A percentile compares a stretch with the other conserved stretches of the same genome.
These are phyloP conservation scores for Coemansia sp. DNA, from an alignment of 371 early-diverging fungal species.

Conservation along the genomic window DNA sequence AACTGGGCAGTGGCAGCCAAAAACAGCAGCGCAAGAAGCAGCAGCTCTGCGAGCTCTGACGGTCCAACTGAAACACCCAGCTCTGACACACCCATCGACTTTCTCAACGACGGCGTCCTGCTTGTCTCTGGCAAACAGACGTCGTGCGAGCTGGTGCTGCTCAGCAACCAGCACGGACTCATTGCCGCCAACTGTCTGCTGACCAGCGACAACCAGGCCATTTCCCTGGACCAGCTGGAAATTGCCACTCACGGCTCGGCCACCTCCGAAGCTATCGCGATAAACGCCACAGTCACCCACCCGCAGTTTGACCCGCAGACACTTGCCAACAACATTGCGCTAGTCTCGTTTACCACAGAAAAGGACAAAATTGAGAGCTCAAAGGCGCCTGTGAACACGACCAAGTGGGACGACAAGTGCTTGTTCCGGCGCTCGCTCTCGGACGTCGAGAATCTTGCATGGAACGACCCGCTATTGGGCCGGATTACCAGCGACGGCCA, in stretches of 20 bases:
- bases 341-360: conserved; percentile 12
- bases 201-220: not conserved
- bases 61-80: not conserved
- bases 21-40: too few relatives aligned
- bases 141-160: conserved; percentile 18
- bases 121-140: conserved; percentile 23
- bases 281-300: conserved; percentile 12
- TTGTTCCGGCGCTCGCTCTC: conserved; percentile 24
- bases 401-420: conserved; percentile 9
- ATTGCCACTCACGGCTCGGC: conserved; percentile 21
- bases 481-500: conserved; percentile 1
- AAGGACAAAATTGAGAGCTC: conserved; percentile 1
- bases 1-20: not conserved
- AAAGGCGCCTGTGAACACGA: not conserved
- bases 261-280: conserved; percentile 1
- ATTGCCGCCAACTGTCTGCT: conserved; percentile 28
- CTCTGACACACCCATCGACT: not conserved
- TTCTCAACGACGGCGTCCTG: conserved; percentile 26
- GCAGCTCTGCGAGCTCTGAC: not conserved
- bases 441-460: not conserved
- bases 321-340: conserved; percentile 38
- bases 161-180: conserved; percentile 17
- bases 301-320: conserved; percentile 18
- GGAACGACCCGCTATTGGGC: conserved; percentile 14
- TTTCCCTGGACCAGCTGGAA: not conserved